phyloP scores from a whole-genome alignment of 768 basidiomycete genomes.

The Paxillus rubicundulus region DNA sequence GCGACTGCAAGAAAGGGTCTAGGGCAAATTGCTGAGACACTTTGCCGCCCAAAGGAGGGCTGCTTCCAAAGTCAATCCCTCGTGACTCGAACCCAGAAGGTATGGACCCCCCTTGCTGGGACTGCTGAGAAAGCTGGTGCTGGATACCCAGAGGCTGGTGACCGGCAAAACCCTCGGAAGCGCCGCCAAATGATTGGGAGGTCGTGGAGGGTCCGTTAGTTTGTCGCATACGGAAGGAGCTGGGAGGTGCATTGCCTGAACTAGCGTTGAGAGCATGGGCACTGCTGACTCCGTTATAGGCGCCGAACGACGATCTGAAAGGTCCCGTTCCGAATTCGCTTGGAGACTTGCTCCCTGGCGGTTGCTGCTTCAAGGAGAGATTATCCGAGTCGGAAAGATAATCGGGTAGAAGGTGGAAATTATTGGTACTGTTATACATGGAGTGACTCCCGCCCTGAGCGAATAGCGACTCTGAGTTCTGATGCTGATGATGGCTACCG shows the following conservation, averaged over 20 bases:
- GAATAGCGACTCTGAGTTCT: conserved; percentile 29
- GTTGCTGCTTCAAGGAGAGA: conserved; percentile 32
- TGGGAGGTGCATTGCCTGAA: conserved; percentile 32
- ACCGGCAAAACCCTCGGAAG: conserved; percentile 24
- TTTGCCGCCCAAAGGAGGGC: conserved; percentile 25
- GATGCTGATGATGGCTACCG: conserved; percentile 36
- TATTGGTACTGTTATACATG: conserved; percentile 42
- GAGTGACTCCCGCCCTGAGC: conserved; percentile 33
- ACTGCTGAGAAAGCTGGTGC: conserved; percentile 34
- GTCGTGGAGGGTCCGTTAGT: conserved; percentile 24
- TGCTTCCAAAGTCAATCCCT: conserved; percentile 34
- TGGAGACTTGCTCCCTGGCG: conserved; percentile 26
- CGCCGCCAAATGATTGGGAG: conserved; percentile 24
- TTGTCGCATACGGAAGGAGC: conserved; percentile 38
- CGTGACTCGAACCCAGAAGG: conserved; percentile 27
- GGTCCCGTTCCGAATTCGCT: conserved; percentile 37
- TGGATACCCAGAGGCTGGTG: conserved; percentile 30
- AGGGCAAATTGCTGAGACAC: conserved; percentile 31
- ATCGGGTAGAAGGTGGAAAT: conserved; percentile 32
- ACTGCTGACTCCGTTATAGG: conserved; percentile 28
- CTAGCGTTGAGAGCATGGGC: conserved; percentile 20
- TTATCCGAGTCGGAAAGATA: conserved; percentile 33
- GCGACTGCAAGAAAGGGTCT: conserved; percentile 35
- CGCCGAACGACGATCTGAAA: conserved; percentile 37
- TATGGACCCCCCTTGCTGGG: conserved; percentile 29